Base-by-base conservation (phyloP, 2,329 filamentous ascomycete species). In the Ascochyta viciae-villosae region DNA sequence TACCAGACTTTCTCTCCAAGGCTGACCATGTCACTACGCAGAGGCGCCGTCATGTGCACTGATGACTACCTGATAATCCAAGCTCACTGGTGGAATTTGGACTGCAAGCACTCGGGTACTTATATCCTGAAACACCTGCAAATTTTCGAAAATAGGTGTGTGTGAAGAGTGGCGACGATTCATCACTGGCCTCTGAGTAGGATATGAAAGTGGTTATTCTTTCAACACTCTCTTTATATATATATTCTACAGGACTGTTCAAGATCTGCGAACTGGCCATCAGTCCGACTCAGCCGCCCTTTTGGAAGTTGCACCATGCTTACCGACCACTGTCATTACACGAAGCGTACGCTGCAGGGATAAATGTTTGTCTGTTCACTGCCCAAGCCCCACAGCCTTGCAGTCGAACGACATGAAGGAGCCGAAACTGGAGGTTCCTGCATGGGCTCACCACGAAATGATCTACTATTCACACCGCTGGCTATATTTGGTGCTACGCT, bases 291-390 rank as follows among this genome's bases (percentile, higher is more conserved):
- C n/a, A 29, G 35, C 26, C 13, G 39, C 39, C 22, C 15, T 40
- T 37, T 35, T 13, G 24, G 16, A 33, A 24, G 19, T 51, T 23
- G 19, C 34, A 43, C 38, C 16, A 56, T 9, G 37, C 31, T 42
- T 41, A 23, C 19, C 16, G 37, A 37, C 10, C 12, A 2, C 1
- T 10, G 12, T 5, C 8, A 29, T 45, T 46, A 35, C 38, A 50
- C 53, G 22, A 56, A 31, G 38, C 53, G 48, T 44, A 22, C 31
- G 26, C 24, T 29, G 24, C 50, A 54, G 44, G 48, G 53, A 29
- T 56, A 13, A 38, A 43, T 51, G 43, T 56, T 56, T 56, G 53
- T 37, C 4, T 19, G 19, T 31, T 12, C 24, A 38, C 38, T 33
- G 29, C 3, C 27, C 35, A 19, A 35, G 13, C n/a, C 3, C 37